A percentile compares a stretch with the other conserved stretches of the same genome.
Evolutionary conservation across 1,284 basidiomycete species (phyloP).

Genomic region (Entoloma clypeatum): DNA sequence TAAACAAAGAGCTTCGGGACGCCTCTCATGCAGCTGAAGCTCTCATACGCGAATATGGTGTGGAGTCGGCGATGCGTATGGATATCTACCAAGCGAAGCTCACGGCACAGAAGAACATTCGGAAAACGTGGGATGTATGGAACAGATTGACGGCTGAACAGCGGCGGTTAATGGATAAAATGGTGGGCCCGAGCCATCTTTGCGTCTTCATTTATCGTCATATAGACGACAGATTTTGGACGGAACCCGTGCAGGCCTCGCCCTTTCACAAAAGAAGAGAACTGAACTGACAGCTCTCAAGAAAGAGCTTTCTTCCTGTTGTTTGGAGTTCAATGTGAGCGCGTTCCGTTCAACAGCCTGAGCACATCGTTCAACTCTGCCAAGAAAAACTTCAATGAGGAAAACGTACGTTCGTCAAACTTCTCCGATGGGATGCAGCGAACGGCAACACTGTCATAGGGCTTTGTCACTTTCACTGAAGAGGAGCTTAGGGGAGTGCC

Average conservation of each 20-base stretch:
- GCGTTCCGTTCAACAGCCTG: neutral
- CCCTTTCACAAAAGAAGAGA: conserved; percentile 61
- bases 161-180: conserved; percentile 69
- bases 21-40: conserved; percentile 71
- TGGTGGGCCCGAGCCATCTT: conserved; percentile 33
- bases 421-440: neutral
- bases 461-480: conserved; percentile 56
- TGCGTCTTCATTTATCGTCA: neutral
- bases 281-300: conserved; percentile 53
- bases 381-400: conserved; percentile 85
- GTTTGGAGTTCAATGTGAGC: conserved; percentile 70
- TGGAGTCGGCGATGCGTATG: conserved; percentile 71
- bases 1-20: conserved; percentile 67
- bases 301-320: conserved; percentile 68
- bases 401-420: conserved; percentile 49
- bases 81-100: conserved; percentile 73
- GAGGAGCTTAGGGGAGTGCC: conserved; percentile 80
- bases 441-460: conserved; percentile 36
- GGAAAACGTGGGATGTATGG: conserved; percentile 50
- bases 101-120: conserved; percentile 65
- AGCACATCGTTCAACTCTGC: conserved; percentile 11
- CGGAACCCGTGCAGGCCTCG: conserved; percentile 71
- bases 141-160: conserved; percentile 64
- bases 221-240: conserved; percentile 49
- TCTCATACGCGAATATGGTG: conserved; percentile 60